phyloP scores from a whole-genome alignment of 495 filamentous ascomycete genomes.

The Xylaria curta region DNA sequence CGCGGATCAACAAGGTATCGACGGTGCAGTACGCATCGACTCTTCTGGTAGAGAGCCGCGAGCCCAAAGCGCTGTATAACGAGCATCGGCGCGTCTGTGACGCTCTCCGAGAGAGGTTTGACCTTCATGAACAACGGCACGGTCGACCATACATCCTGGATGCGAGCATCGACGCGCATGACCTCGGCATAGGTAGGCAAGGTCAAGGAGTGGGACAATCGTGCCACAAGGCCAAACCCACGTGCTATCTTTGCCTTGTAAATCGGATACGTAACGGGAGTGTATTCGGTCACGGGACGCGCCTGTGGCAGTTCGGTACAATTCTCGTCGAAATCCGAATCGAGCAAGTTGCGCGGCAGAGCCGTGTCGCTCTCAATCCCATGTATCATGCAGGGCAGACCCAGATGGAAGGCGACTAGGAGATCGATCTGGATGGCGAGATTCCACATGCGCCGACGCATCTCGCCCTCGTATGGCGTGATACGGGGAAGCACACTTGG shows the following conservation, averaged over 20 bases:
- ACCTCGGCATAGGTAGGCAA: conserved; percentile 67
- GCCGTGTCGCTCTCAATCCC: conserved; percentile 55
- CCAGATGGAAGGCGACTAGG: conserved; percentile 58
- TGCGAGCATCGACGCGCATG: conserved; percentile 65
- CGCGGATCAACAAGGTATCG: conserved; percentile 67
- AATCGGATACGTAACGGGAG: conserved; percentile 55
- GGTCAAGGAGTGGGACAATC: conserved; percentile 46
- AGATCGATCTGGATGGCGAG: conserved; percentile 58
- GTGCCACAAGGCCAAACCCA: conserved; percentile 48
- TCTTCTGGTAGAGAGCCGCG: conserved; percentile 74
- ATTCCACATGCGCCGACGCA: conserved; percentile 62
- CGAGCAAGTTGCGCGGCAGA: conserved; percentile 54
- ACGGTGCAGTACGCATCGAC: conserved; percentile 75
- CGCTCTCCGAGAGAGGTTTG: conserved; percentile 64
- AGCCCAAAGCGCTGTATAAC: conserved; percentile 75
- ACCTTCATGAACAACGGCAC: conserved; percentile 66
- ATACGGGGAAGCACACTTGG: conserved; percentile 55
- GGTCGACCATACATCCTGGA: conserved; percentile 63
- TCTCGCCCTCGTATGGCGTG: conserved; percentile 60
- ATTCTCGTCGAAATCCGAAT: conserved; percentile 57
- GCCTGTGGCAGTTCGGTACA: conserved; percentile 50
- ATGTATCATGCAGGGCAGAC: conserved; percentile 58
- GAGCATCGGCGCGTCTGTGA: conserved; percentile 65
- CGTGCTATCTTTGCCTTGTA: conserved; percentile 50
- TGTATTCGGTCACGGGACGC: conserved; percentile 53